Conservation (phyloP, 495 filamentous ascomycete species). For the Aspergillus biplanus region DNA sequence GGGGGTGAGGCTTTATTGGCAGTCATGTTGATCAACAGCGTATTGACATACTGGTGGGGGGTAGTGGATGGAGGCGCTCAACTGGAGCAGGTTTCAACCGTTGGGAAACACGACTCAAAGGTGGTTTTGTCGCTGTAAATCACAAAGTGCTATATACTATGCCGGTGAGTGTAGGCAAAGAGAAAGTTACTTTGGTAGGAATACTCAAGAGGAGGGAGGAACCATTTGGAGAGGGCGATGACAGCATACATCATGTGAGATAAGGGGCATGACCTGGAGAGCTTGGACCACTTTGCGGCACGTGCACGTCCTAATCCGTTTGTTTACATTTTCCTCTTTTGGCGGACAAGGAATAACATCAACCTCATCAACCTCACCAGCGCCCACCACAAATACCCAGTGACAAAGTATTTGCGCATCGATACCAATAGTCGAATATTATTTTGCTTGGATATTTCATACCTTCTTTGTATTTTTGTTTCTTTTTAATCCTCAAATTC, state of each 20-base stretch:
- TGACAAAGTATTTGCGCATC: neutral
- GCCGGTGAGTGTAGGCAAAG: neutral
- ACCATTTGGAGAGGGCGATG: conserved; percentile 7
- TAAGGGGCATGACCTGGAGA: conserved; percentile 30
- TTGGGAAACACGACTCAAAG: neutral
- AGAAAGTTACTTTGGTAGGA: neutral
- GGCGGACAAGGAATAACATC: conserved; percentile 29
- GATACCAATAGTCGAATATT: neutral
- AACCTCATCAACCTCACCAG: conserved; percentile 20
- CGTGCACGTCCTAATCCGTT: conserved; percentile 29
- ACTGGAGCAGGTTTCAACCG: neutral
- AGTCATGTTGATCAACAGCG: conserved; percentile 48
- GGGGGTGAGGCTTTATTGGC: conserved; percentile 44
- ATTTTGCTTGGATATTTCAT: conserved; percentile 7
- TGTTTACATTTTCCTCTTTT: conserved; percentile 51
- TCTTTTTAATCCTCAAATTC: too few relatives aligned
- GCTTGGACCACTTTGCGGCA: conserved; percentile 18
- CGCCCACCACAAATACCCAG: conserved; percentile 16
- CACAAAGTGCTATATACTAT: neutral
- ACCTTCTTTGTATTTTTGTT: neutral
- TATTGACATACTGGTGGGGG: conserved; percentile 22
- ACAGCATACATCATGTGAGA: conserved; percentile 43
- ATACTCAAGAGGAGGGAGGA: conserved; percentile 17
- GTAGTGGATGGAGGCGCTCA: conserved; percentile 13
- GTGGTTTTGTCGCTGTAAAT: neutral